Conservation (phyloP, 768 basidiomycete species). For the Arthromyces matolae region DNA sequence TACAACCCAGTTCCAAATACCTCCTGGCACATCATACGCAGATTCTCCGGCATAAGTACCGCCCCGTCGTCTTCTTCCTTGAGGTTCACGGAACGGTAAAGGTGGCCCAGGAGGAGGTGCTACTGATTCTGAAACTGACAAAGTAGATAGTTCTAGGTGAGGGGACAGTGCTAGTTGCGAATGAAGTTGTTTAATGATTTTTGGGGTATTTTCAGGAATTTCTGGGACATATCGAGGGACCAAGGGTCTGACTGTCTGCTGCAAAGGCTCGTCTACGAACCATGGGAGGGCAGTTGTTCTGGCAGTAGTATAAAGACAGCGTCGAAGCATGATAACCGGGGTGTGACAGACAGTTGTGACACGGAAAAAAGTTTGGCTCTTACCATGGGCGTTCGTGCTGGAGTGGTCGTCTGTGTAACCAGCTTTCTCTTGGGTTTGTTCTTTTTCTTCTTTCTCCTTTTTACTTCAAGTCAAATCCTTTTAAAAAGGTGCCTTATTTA, state of each 20-base stretch:
- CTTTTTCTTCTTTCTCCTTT: conserved; percentile 1
- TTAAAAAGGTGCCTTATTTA: conserved; percentile 67
- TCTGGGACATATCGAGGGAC: conserved; percentile 27
- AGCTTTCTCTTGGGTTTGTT: conserved; percentile 74
- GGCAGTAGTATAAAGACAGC: conserved; percentile 5
- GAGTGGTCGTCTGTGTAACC: conserved; percentile 71
- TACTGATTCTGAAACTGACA: conserved; percentile 53
- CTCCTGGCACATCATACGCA: conserved; percentile 42
- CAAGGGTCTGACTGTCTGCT: conserved; percentile 20
- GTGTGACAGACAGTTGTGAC: conserved; percentile 17
- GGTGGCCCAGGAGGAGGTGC: conserved; percentile 54
- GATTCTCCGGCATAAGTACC: conserved; percentile 67
- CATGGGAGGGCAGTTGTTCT: conserved; percentile 42
- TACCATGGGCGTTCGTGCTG: conserved; percentile 66
- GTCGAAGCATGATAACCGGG: conserved; percentile 16
- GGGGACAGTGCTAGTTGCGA: conserved; percentile 57
- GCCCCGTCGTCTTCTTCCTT: conserved; percentile 63
- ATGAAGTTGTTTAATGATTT: conserved; percentile 52
- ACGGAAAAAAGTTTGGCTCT: conserved; percentile 5
- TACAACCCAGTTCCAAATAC: conserved; percentile 77
- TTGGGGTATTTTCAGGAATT: conserved; percentile 52
- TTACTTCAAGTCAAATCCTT: neutral
- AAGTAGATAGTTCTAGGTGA: conserved; percentile 57
- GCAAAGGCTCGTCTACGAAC: conserved; percentile 56
- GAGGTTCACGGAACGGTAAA: conserved; percentile 51